Evolutionary conservation across 2,329 filamentous ascomycete genomes (phyloP).

Genomic region (Clonostachys rosea): DNA sequence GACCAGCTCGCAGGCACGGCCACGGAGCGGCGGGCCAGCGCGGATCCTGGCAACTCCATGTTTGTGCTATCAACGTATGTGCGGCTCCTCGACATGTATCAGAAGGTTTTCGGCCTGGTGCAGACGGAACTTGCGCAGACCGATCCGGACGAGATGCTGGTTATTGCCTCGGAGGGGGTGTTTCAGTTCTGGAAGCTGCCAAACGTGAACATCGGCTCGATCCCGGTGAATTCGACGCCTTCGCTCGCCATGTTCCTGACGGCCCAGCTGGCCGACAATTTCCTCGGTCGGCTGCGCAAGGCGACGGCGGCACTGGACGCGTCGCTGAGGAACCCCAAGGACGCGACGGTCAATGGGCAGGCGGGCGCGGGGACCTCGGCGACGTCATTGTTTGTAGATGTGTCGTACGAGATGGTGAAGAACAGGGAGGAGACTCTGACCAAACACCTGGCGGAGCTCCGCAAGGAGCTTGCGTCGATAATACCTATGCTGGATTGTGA

Average conservation of each 20-base stretch:
- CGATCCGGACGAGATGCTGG: slow-evolving; percentile 3
- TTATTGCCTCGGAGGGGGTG: slow-evolving; percentile 7
- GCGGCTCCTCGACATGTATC: slow-evolving; percentile 32
- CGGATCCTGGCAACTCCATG: slow-evolving; percentile 29
- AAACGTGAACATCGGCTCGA: slow-evolving; percentile 31
- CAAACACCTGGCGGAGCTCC: slow-evolving; percentile 21
- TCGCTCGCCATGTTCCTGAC: slow-evolving; percentile 35
- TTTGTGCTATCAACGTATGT: slow-evolving; percentile 32
- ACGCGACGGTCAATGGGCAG: slow-evolving; percentile 7
- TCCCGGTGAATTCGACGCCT: slow-evolving; percentile 29
- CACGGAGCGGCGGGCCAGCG: neutral
- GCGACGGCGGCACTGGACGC: slow-evolving; percentile 21
- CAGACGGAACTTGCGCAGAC: slow-evolving; percentile 20
- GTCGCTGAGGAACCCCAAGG: slow-evolving; percentile 4
- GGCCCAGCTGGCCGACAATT: slow-evolving; percentile 34
- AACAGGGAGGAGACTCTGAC: slow-evolving; percentile 24
- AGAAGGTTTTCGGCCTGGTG: slow-evolving; percentile 29
- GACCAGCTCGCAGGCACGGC: slow-evolving; percentile 13
- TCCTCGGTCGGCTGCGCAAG: slow-evolving; percentile 25
- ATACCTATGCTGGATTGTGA: neutral
- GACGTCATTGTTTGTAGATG: slow-evolving; percentile 6
- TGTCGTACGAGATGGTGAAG: slow-evolving; percentile 15
- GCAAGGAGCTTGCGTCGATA: slow-evolving; percentile 3
- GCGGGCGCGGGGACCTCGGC: slow-evolving; percentile 2
- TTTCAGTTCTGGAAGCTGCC: slow-evolving; percentile 33